phyloP scores from a whole-genome alignment of 2,329 filamentous ascomycete species.

The Xylaria digitata region DNA sequence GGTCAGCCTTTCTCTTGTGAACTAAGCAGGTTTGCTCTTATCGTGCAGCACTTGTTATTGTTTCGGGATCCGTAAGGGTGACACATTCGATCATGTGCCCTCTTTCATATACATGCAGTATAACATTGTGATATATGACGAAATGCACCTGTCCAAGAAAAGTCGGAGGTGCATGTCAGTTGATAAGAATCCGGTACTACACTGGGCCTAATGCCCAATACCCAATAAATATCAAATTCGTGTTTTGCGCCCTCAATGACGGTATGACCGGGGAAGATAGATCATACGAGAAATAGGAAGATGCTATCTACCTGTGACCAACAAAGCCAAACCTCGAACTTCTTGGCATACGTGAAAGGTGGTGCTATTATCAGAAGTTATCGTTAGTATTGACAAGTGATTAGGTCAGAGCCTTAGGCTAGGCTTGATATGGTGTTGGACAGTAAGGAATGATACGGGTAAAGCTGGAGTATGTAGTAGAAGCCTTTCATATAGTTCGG shows the following conservation, averaged over 20 bases:
- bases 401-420: not conserved
- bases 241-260: slow-evolving; percentile 10
- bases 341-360: slow-evolving; percentile 10
- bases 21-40: slow-evolving; percentile 19
- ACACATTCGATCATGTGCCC: slow-evolving; percentile 35
- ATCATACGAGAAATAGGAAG: slow-evolving; percentile 16
- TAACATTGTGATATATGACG: slow-evolving; percentile 29
- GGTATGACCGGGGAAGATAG: slow-evolving; percentile 2
- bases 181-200: slow-evolving; percentile 13
- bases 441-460: not conserved
- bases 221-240: slow-evolving; percentile 15
- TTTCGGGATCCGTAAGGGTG: slow-evolving; percentile 34
- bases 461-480: not conserved
- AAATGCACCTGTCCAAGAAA: slow-evolving; percentile 26
- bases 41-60: slow-evolving; percentile 15
- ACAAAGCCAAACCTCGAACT: slow-evolving; percentile 10
- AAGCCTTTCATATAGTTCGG: not conserved
- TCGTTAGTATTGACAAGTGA: not conserved
- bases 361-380: slow-evolving; percentile 4
- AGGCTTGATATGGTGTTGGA: not conserved
- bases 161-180: slow-evolving; percentile 13
- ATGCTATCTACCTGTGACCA: slow-evolving; percentile 1
- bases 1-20: slow-evolving; percentile 22
- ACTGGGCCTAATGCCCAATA: not conserved
- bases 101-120: slow-evolving; percentile 22